phyloP scores from a whole-genome alignment of 2,329 filamentous ascomycete genomes.

The Fusarium setosum region DNA sequence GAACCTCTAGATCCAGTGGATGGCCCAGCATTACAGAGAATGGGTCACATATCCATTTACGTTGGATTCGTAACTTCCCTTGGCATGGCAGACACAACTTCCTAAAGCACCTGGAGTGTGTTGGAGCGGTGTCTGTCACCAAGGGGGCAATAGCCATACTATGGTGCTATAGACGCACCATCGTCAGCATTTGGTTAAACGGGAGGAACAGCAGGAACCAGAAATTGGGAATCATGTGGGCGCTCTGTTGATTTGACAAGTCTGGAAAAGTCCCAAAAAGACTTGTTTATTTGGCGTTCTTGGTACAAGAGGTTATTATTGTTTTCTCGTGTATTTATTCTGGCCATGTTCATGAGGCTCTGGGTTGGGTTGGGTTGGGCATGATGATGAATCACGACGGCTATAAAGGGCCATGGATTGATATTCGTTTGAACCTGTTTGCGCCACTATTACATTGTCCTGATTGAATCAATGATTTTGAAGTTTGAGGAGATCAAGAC shows the following conservation, averaged over 20 bases:
- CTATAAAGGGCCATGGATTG: constrained; percentile 10
- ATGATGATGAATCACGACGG: constrained; percentile 24
- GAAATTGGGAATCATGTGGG: constrained; percentile 13
- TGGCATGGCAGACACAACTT: not conserved
- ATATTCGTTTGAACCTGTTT: not conserved
- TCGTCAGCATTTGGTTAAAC: not conserved
- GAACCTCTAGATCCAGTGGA: not conserved
- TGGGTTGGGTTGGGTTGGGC: not conserved
- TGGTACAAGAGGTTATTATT: not conserved
- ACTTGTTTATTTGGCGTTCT: constrained; percentile 25
- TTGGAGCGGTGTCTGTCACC: not conserved
- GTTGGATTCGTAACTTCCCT: not conserved
- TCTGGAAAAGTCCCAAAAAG: constrained; percentile 1
- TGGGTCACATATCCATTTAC: not conserved
- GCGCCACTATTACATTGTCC: not conserved
- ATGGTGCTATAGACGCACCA: not conserved
- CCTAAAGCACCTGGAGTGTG: not conserved
- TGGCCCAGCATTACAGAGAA: not conserved
- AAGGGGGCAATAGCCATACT: not conserved
- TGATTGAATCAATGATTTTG: not conserved
- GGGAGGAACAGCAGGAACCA: not conserved
- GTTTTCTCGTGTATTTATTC: constrained; percentile 4
- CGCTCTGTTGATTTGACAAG: constrained; percentile 16
- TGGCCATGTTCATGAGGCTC: not conserved
- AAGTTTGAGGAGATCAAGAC: not conserved